Evolutionary conservation across 2,329 filamentous ascomycete species (phyloP), one percentile per base, ranked within the genome.

Genomic region (Phialocephala sp.): DNA sequence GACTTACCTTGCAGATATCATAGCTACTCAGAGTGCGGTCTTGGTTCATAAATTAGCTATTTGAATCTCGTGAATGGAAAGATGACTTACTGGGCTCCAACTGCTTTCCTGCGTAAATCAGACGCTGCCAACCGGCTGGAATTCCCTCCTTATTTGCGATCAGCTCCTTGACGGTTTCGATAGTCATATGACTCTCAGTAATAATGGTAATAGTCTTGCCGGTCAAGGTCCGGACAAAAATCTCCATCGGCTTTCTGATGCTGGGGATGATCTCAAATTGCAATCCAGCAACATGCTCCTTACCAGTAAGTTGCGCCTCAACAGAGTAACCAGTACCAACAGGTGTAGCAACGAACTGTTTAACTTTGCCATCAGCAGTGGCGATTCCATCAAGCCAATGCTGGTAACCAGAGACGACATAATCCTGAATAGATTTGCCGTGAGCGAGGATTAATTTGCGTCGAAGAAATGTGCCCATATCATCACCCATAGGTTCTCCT

Each of bases 101-200:
- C 85, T 97, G 93, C 90, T 97, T 97, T 82, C 94, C 93, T 77
- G 92, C 93, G 82, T 97, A 97, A 85, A 97, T 96, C 85, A 97
- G 82, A 80, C 94, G 93, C 88, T 97, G 94, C 83, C 97, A 92
- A 84, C 97, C 93, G 72, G 93, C 92, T 77, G 93, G 93, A 75
- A 97, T 97, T 77, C 94, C 94, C 86, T 97, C 93, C 91, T 97
- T 97, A 84, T 96, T 92, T 87, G 97, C 92, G 83, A 97, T 97
- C 91, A 97, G 96, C 85, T 89, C 89, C 90, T 97, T 97, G 84
- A 97, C 92, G 88, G 97, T 97, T 89, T 97, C 93, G 86, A 97
- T 97, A 79, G 93, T 97, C 88, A 92, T 79, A 92, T 95, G 89
- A 97, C 93, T 82, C 97, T 93, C 89, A 96, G 92, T 15, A 14